Percentiles rank a stretch among this genome's conserved stretches.
phyloP scores from a whole-genome alignment of 1,284 basidiomycete genomes.

The Irpex sp. region DNA sequence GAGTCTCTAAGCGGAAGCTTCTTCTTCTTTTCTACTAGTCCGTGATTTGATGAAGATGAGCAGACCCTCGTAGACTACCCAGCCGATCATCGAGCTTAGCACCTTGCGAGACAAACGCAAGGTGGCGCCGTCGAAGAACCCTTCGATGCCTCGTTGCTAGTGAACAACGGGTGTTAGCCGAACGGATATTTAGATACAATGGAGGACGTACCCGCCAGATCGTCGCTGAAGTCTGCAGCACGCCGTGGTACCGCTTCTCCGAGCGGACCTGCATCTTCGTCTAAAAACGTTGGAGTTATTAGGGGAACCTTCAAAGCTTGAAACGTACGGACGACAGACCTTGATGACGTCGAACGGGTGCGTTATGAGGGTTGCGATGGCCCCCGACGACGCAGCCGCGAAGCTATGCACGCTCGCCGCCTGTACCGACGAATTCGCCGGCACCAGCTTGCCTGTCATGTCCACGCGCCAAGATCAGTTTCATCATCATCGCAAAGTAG shows the following conservation, averaged over 20 bases:
- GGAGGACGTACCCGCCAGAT: constrained; percentile 56
- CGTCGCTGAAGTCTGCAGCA: constrained; percentile 56
- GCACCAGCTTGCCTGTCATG: constrained; percentile 25
- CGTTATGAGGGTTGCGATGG: constrained; percentile 75
- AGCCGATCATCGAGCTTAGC: constrained; percentile 85
- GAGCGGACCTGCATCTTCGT: constrained; percentile 86
- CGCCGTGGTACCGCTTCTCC: constrained; percentile 65
- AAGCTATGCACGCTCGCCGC: constrained; percentile 48
- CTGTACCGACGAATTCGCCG: constrained; percentile 34
- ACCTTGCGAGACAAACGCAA: constrained; percentile 85
- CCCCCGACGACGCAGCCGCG: constrained; percentile 72
- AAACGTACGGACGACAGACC: constrained; percentile 33
- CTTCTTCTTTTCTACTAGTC: neutral
- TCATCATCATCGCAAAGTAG: neutral
- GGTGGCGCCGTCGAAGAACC: constrained; percentile 84
- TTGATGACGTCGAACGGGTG: constrained; percentile 92
- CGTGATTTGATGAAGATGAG: constrained; percentile 50
- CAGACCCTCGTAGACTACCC: constrained; percentile 87
- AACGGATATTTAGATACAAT: neutral
- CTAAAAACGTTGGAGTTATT: constrained; percentile 29
- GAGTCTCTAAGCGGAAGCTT: neutral
- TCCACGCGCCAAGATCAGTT: too few relatives aligned
- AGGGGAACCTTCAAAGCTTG: too few relatives aligned
- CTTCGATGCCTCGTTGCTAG: constrained; percentile 69
- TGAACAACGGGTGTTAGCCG: constrained; percentile 5